Conservation (phyloP, 2,329 filamentous ascomycete genomes). For the Chaetoscypha palmicola region DNA sequence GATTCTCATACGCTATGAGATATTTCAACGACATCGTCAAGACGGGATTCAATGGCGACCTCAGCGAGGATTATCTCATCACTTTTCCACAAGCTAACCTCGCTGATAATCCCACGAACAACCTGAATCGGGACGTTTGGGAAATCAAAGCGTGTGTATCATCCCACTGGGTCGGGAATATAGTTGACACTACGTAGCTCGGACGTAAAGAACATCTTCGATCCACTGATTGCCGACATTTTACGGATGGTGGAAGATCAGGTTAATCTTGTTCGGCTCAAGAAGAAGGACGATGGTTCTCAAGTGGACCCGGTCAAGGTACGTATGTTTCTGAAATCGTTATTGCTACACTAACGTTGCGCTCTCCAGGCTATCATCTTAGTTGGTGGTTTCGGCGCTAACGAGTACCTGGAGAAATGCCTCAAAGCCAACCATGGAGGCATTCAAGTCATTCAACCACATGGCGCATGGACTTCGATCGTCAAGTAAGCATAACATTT, state of each 20-base stretch:
- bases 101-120: slow-evolving; percentile 19
- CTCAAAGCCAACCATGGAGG: slow-evolving; percentile 33
- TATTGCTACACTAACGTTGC: too few species aligned
- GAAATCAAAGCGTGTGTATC: slow-evolving; percentile 20
- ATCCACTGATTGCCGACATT: slow-evolving; percentile 36
- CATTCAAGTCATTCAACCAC: slow-evolving; percentile 19
- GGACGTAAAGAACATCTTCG: slow-evolving; percentile 49
- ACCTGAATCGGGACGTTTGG: slow-evolving; percentile 17
- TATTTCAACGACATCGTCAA: slow-evolving; percentile 32
- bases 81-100: slow-evolving; percentile 26
- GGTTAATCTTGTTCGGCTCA: too few species aligned
- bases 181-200: too few species aligned
- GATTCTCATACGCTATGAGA: slow-evolving; percentile 26
- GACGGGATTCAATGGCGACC: slow-evolving; percentile 18
- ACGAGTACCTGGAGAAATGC: slow-evolving; percentile 30
- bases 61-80: slow-evolving; percentile 24
- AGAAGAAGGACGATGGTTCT: too few species aligned
- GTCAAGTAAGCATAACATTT: slow-evolving; percentile 14
- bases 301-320: too few species aligned
- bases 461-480: slow-evolving; percentile 21
- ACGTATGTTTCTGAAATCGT: too few species aligned
- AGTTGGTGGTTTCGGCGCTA: slow-evolving; percentile 22
- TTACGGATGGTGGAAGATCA: slow-evolving; percentile 36
- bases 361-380: slow-evolving; percentile 27
- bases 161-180: too few species aligned